Base-by-base conservation (phyloP, 2,329 filamentous ascomycete genomes). In the Fusarium sp. region DNA sequence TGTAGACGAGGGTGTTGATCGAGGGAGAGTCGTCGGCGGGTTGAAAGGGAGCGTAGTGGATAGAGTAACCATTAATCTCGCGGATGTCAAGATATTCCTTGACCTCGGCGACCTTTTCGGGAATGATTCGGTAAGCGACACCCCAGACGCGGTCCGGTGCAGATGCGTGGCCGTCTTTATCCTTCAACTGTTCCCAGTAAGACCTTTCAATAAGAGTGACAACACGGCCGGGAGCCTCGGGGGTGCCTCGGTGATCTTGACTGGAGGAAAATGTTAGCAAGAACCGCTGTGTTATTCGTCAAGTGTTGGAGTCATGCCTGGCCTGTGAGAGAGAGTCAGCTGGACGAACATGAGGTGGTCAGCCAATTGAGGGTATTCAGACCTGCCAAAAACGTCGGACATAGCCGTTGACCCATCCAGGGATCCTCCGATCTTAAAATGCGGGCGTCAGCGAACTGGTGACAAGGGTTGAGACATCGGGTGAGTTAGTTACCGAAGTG, bases 381-480 rank as follows among this genome's bases (percentile, higher is more conserved):
- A 97, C 96, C 91, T 99, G 96, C 96, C 96, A 99, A 84, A 99
- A 98, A 40, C 96, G 90, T 67, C 96, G 92, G 45, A 99, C 95
- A 82, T 98, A 99, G 76, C 95, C 95, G 76, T 92, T 93, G 24
- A 98, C 95, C 86, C 94, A 98, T 57, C 96, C 96, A 2, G 95
- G 94, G 31, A 98, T 87, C 66, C 95, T 89, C 77, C 91, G 89
- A 81, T 98, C 96, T 98, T 16, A 40, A 27, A 31, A 56, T 35
- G 47, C n/a, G 37, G 31, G 62, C 27, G 56, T 76, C 16, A 71
- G 65, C 11, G 29, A 40, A 37, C 35, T 62, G 54, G 31, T 24
- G 34, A 64, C 40, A 40, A 64, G 58, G 67, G 18, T 54, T 37
- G 66, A 40, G 34, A 42, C 47, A 47, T 52, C 45, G 59, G 58